Percentiles rank a stretch among this genome's conserved stretches.
These are phyloP conservation scores for Elsinoe perseae DNA, from an alignment of 2,329 filamentous ascomycete genomes.

Conservation along the genomic window DNA sequence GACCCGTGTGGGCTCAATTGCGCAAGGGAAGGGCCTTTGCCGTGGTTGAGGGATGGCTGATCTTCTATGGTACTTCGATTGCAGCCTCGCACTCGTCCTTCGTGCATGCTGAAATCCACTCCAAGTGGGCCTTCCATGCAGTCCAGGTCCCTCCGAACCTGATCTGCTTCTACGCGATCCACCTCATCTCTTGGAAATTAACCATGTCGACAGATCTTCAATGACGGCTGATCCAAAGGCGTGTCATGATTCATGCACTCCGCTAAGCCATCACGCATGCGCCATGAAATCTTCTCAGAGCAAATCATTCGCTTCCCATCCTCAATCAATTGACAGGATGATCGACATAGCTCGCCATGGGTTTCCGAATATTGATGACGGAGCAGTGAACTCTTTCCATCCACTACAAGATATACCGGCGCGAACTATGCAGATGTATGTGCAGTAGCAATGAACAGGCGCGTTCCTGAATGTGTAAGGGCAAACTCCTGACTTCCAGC, in stretches of 20 bases:
- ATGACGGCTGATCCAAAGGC: slow-evolving; percentile 8
- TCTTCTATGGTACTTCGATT: background rate
- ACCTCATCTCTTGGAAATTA: slow-evolving; percentile 14
- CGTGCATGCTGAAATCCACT: background rate
- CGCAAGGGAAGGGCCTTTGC: background rate
- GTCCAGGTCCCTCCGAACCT: background rate
- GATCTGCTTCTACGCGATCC: background rate
- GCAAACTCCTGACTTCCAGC: no score
- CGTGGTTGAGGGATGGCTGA: background rate
- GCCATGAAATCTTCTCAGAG: background rate
- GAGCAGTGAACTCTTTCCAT: background rate
- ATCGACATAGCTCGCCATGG: slow-evolving; percentile 3
- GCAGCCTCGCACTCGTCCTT: background rate
- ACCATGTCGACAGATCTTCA: background rate
- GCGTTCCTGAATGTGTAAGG: background rate
- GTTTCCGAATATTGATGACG: background rate
- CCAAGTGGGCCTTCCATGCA: background rate
- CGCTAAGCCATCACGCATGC: background rate
- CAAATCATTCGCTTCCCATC: background rate
- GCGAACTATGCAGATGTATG: background rate
- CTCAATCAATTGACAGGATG: background rate
- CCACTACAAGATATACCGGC: background rate
- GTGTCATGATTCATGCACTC: slow-evolving; percentile 1
- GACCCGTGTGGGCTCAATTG: background rate
- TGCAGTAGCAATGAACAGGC: background rate